These are phyloP conservation scores for Colletotrichum scovillei DNA, from an alignment of 2,329 filamentous ascomycete species.

Conservation along the genomic window DNA sequence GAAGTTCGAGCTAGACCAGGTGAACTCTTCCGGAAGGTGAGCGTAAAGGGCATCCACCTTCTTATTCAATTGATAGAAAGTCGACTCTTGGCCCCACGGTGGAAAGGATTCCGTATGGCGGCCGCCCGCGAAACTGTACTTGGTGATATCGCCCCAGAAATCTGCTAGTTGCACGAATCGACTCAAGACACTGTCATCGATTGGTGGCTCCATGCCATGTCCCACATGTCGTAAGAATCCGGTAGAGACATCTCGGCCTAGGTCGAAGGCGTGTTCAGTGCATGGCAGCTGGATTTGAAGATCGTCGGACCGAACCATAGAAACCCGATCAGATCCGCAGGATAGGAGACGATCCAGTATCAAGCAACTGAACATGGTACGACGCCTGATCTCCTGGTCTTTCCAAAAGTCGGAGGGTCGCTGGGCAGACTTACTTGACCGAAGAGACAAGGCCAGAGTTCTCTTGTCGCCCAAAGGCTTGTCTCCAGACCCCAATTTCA, in stretches of 20 bases:
- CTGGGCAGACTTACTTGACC: constrained; percentile 29
- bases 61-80: constrained; percentile 63
- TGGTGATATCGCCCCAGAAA: constrained; percentile 68
- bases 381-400: constrained; percentile 68
- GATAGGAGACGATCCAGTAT: constrained; percentile 78
- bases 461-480: constrained; percentile 41
- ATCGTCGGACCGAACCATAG: constrained; percentile 69
- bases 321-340: constrained; percentile 70
- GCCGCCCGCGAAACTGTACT: constrained; percentile 64
- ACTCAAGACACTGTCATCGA: constrained; percentile 60
- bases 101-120: constrained; percentile 60
- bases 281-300: constrained; percentile 75
- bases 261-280: constrained; percentile 72
- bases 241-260: constrained; percentile 67
- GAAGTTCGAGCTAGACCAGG: constrained; percentile 70
- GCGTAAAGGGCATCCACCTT: constrained; percentile 65
- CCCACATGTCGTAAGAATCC: constrained; percentile 54
- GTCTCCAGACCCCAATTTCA: constrained; percentile 70
- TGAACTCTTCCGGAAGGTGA: constrained; percentile 41
- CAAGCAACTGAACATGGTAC: constrained; percentile 81
- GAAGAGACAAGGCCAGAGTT: constrained; percentile 1
- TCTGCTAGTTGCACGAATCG: constrained; percentile 69
- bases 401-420: constrained; percentile 41
- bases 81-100: constrained; percentile 69
- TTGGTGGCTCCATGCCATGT: constrained; percentile 35